phyloP scores from a whole-genome alignment of 108 stramenopile genomes.

The Aurantiochytrium sp. region DNA sequence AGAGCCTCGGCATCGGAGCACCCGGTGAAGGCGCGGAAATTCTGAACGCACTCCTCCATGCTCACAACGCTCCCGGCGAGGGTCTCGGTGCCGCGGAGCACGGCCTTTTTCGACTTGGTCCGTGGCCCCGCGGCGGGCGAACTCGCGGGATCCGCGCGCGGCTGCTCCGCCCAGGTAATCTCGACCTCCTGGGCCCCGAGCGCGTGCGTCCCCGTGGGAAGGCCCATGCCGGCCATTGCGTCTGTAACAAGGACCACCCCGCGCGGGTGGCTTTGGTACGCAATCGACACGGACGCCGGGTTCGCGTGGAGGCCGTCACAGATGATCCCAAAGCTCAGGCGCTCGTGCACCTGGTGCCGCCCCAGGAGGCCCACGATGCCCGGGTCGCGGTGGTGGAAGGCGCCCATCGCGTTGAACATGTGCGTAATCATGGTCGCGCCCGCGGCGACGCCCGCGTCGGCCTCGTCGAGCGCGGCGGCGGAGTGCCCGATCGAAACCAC shows the following conservation, averaged over 20 bases:
- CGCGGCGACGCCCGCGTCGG: slow-evolving; percentile 37
- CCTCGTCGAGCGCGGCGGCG: slow-evolving; percentile 47
- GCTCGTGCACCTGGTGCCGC: neutral
- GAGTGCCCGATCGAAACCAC: slow-evolving; percentile 58
- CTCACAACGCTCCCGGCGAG: slow-evolving; percentile 58
- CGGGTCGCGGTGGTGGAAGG: slow-evolving; percentile 63
- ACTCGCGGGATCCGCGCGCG: neutral
- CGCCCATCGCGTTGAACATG: slow-evolving; percentile 62
- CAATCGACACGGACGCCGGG: slow-evolving; percentile 51
- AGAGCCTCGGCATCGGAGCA: slow-evolving; percentile 51
- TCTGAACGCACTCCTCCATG: slow-evolving; percentile 55
- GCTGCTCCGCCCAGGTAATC: neutral
- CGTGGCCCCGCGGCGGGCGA: too few relatives aligned
- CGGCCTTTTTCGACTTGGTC: slow-evolving; percentile 38
- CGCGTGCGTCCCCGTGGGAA: slow-evolving; percentile 40
- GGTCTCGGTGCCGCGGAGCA: slow-evolving; percentile 50
- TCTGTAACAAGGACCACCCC: slow-evolving; percentile 61
- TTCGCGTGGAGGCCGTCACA: slow-evolving; percentile 56
- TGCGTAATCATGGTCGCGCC: slow-evolving; percentile 62
- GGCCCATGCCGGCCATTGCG: slow-evolving; percentile 63
- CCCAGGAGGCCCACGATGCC: slow-evolving; percentile 57
- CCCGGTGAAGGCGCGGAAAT: slow-evolving; percentile 48
- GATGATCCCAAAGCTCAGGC: slow-evolving; percentile 13
- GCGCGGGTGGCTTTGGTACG: slow-evolving; percentile 47
- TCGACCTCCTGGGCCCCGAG: slow-evolving; percentile 48